Evolutionary conservation across 2,329 filamentous ascomycete genomes (phyloP).

Genomic region (Talaromyces sp.): DNA sequence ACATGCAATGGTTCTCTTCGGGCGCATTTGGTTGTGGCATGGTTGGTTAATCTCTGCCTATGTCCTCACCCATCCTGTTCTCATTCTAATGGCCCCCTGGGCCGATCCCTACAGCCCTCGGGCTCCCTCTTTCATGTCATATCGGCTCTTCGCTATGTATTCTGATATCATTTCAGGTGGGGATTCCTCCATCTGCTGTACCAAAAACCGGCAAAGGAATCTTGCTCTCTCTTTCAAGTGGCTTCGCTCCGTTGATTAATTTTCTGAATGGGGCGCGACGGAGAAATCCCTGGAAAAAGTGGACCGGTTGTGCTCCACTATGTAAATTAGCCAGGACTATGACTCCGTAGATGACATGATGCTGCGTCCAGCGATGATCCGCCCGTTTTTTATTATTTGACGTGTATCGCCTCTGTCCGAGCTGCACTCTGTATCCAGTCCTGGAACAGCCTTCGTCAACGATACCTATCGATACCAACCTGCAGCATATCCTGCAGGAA

Average conservation of each 20-base stretch:
- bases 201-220: background rate
- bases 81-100: too few species aligned
- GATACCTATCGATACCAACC: too few species aligned
- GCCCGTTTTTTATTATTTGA: background rate
- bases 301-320: background rate
- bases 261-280: background rate
- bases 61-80: too few species aligned
- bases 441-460: too few species aligned
- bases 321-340: constrained; percentile 2
- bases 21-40: too few species aligned
- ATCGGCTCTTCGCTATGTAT: background rate
- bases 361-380: background rate
- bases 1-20: too few species aligned
- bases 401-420: too few species aligned
- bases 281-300: constrained; percentile 1
- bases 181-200: background rate
- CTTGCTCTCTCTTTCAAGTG: too few species aligned
- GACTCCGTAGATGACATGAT: background rate
- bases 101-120: too few species aligned
- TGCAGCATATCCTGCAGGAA: too few species aligned
- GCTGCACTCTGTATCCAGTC: background rate
- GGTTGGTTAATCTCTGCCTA: too few species aligned
- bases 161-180: background rate
- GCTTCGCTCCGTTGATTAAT: background rate
- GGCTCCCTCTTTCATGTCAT: too few species aligned